phyloP scores from a whole-genome alignment of 208 protist species.

The Blastocrithidia nonstop region DNA sequence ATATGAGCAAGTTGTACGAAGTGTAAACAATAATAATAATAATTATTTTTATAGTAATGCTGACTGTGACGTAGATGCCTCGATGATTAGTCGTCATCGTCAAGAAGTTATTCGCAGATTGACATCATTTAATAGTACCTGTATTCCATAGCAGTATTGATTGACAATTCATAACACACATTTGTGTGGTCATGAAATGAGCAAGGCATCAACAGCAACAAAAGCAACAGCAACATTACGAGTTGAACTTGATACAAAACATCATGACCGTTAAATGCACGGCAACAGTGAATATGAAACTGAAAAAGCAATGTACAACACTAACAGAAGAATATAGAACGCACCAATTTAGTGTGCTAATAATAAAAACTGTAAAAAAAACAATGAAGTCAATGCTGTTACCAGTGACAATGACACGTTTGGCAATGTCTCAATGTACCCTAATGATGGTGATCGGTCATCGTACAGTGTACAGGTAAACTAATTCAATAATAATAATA shows the following conservation, averaged over 20 bases:
- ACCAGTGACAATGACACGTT: not conserved
- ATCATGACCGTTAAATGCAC: too few species aligned
- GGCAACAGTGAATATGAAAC: too few species aligned
- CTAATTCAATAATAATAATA: too few species aligned
- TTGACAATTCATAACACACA: slow-evolving; percentile 15
- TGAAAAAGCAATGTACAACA: too few species aligned
- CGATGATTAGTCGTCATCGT: slow-evolving; percentile 11
- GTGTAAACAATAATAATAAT: too few species aligned
- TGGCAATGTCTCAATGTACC: too few species aligned
- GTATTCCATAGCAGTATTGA: slow-evolving; percentile 61
- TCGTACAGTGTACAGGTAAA: not conserved
- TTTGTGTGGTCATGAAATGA: not conserved
- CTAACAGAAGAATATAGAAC: too few species aligned
- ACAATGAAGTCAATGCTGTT: not conserved
- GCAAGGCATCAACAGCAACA: not conserved
- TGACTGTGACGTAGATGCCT: slow-evolving; percentile 10
- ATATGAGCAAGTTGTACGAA: slow-evolving; percentile 41
- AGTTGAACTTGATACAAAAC: too few species aligned
- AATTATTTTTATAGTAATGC: too few species aligned
- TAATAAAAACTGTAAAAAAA: not conserved
- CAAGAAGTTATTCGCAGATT: slow-evolving; percentile 24
- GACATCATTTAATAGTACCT: slow-evolving; percentile 31
- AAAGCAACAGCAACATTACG: not conserved
- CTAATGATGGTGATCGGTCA: too few species aligned
- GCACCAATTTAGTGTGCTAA: not conserved